Conservation (phyloP, 2,329 filamentous ascomycete species). For the Bipolaris zeicola region DNA sequence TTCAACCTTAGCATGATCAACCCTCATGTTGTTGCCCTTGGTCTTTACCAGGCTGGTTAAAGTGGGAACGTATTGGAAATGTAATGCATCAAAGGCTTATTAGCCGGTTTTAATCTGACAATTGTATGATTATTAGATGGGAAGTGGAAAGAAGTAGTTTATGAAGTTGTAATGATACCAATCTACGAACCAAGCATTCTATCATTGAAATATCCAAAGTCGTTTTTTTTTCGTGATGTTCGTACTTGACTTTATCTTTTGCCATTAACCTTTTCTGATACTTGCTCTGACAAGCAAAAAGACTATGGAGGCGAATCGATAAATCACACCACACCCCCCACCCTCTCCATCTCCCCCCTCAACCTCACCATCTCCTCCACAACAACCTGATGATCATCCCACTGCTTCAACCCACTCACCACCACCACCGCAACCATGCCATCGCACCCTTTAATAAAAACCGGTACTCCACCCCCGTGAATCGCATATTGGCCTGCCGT, state of each 20-base stretch:
- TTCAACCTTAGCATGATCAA: slow-evolving; percentile 79
- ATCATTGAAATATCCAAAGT: neutral
- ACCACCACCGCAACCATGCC: slow-evolving; percentile 75
- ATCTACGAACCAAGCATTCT: neutral
- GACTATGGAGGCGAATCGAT: no score
- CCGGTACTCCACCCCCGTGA: slow-evolving; percentile 75
- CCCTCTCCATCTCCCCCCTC: slow-evolving; percentile 16
- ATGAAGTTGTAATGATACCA: slow-evolving; percentile 17
- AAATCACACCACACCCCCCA: neutral
- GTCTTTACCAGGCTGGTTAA: slow-evolving; percentile 79
- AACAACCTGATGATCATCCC: slow-evolving; percentile 79
- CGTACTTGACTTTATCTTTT: neutral
- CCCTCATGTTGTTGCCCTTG: slow-evolving; percentile 75
- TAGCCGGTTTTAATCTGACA: slow-evolving; percentile 8
- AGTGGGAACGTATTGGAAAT: slow-evolving; percentile 31
- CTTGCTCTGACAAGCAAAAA: no score
- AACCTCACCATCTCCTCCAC: slow-evolving; percentile 56
- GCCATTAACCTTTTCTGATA: neutral
- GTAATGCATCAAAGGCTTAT: slow-evolving; percentile 4
- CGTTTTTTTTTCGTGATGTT: neutral
- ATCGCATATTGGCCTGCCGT: slow-evolving; percentile 70
- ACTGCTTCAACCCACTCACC: slow-evolving; percentile 77
- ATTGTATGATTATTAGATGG: slow-evolving; percentile 12
- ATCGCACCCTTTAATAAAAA: slow-evolving; percentile 72
- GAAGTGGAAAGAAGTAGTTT: neutral